phyloP scores from a whole-genome alignment of 2,329 filamentous ascomycete genomes.

The Arthroderma sp. region DNA sequence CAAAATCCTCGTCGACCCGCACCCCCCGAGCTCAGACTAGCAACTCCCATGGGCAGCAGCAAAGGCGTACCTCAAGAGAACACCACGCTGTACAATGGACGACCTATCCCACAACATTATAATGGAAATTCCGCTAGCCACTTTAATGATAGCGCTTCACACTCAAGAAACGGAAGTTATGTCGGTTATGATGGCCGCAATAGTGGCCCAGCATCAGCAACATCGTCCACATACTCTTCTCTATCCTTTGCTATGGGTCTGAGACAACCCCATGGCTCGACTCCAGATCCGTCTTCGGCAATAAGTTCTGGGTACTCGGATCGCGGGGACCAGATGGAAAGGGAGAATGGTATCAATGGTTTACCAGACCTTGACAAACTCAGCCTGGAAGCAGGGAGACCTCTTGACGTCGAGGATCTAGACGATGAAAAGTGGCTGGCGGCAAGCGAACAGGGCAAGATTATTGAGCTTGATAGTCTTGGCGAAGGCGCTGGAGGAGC shows the following conservation, averaged over 20 bases:
- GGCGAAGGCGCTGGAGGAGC: slow-evolving; percentile 93
- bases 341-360: slow-evolving; percentile 66
- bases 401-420: slow-evolving; percentile 81
- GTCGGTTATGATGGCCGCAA: slow-evolving; percentile 56
- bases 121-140: slow-evolving; percentile 50
- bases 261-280: slow-evolving; percentile 47
- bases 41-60: slow-evolving; percentile 70
- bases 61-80: slow-evolving; percentile 55
- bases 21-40: slow-evolving; percentile 68
- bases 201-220: slow-evolving; percentile 72
- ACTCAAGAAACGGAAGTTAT: slow-evolving; percentile 75
- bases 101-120: slow-evolving; percentile 43
- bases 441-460: slow-evolving; percentile 75
- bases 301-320: slow-evolving; percentile 78
- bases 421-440: slow-evolving; percentile 94
- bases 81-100: slow-evolving; percentile 39
- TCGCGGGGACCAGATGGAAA: slow-evolving; percentile 69
- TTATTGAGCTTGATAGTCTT: slow-evolving; percentile 74
- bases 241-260: slow-evolving; percentile 67
- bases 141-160: slow-evolving; percentile 65
- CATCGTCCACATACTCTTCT: slow-evolving; percentile 73
- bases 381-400: slow-evolving; percentile 66
- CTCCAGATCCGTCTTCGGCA: slow-evolving; percentile 74
- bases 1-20: slow-evolving; percentile 22
- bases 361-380: slow-evolving; percentile 67